Percentiles rank a stretch among this genome's conserved stretches.
phyloP scores from a whole-genome alignment of 768 basidiomycete genomes.

The Mycena chlorophos region DNA sequence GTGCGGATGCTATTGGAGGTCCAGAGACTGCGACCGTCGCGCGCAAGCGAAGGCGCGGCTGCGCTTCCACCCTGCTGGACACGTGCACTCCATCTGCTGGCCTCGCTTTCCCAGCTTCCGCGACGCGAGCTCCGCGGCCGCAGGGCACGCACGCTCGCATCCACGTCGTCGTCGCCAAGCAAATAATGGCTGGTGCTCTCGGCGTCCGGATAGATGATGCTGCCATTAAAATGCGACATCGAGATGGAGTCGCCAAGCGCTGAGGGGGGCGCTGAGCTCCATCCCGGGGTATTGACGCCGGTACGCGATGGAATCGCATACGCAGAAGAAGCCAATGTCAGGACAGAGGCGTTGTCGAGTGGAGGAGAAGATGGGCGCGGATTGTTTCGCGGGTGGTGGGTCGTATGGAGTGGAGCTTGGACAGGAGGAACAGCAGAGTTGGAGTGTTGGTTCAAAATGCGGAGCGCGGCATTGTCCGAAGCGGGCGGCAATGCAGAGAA shows the following conservation, averaged over 20 bases:
- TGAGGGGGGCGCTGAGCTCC: slow-evolving; percentile 48
- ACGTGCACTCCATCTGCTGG: slow-evolving; percentile 83
- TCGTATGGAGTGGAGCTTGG: slow-evolving; percentile 86
- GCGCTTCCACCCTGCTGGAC: slow-evolving; percentile 45
- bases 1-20: slow-evolving; percentile 62
- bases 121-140: slow-evolving; percentile 82
- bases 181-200: slow-evolving; percentile 71
- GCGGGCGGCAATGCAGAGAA: slow-evolving; percentile 56
- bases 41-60: slow-evolving; percentile 45
- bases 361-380: slow-evolving; percentile 91
- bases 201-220: slow-evolving; percentile 54
- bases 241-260: slow-evolving; percentile 65
- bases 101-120: slow-evolving; percentile 91
- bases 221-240: slow-evolving; percentile 71
- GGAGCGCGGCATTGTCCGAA: slow-evolving; percentile 45
- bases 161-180: slow-evolving; percentile 71
- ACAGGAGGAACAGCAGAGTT: slow-evolving; percentile 39
- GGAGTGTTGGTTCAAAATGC: slow-evolving; percentile 30
- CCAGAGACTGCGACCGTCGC: slow-evolving; percentile 58
- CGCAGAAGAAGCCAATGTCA: slow-evolving; percentile 92
- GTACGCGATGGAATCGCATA: slow-evolving; percentile 69
- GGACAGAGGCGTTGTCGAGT: slow-evolving; percentile 85
- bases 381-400: slow-evolving; percentile 94
- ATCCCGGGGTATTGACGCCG: slow-evolving; percentile 43
- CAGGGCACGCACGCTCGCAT: slow-evolving; percentile 88